Percentiles rank a stretch among this genome's conserved stretches.
Evolutionary conservation across 495 filamentous ascomycete genomes (phyloP).

Genomic region (Pyrenula massariospora): DNA sequence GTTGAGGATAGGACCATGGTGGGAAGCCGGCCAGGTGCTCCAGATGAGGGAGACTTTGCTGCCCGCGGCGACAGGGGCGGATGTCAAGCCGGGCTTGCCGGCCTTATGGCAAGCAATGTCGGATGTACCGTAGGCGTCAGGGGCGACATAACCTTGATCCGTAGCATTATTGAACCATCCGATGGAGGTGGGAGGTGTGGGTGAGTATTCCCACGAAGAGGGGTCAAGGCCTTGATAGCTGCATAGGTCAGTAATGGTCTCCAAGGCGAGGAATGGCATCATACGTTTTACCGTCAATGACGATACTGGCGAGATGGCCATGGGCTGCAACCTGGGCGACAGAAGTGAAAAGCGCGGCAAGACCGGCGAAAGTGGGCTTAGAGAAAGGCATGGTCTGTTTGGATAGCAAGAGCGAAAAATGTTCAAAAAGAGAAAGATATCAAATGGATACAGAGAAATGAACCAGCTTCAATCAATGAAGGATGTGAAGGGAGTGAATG

Average conservation of each 20-base stretch:
- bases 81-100: slow-evolving; percentile 31
- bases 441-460: slow-evolving; percentile 1
- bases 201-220: slow-evolving; percentile 12
- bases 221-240: slow-evolving; percentile 17
- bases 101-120: slow-evolving; percentile 54
- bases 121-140: slow-evolving; percentile 24
- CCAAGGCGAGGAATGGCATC: background rate
- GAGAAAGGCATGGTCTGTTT: background rate
- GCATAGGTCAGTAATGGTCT: background rate
- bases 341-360: slow-evolving; percentile 14
- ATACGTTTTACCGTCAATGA: slow-evolving; percentile 37
- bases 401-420: background rate
- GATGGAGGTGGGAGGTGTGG: slow-evolving; percentile 25
- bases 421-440: background rate
- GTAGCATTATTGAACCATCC: slow-evolving; percentile 34
- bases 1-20: slow-evolving; percentile 54
- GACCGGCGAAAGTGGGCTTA: background rate
- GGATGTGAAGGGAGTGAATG: slow-evolving; percentile 1
- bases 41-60: slow-evolving; percentile 39
- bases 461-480: slow-evolving; percentile 8
- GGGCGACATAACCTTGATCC: slow-evolving; percentile 41
- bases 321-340: slow-evolving; percentile 33
- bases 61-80: slow-evolving; percentile 36
- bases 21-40: slow-evolving; percentile 48
- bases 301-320: slow-evolving; percentile 38